phyloP scores from a whole-genome alignment of 2,329 filamentous ascomycete species.

The Ceratocystis variospora region DNA sequence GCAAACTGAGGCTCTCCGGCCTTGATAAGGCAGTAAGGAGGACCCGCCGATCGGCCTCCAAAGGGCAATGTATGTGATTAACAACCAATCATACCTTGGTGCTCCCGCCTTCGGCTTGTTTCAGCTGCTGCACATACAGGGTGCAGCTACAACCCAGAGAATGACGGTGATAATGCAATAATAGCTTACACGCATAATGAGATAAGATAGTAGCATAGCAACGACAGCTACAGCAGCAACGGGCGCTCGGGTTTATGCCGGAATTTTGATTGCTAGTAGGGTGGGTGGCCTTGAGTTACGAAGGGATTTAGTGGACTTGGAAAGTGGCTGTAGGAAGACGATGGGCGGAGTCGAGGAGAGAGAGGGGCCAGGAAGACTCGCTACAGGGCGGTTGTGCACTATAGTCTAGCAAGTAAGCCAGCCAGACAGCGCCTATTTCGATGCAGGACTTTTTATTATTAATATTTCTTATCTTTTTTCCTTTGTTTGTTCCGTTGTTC shows the following conservation, averaged over 20 bases:
- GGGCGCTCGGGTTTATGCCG: background rate
- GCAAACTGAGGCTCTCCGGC: no score
- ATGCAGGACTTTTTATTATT: background rate
- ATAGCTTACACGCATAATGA: no score
- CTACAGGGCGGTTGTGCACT: background rate
- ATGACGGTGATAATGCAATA: no score
- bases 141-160: no score
- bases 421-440: background rate
- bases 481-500: background rate
- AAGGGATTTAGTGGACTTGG: background rate
- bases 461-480: background rate
- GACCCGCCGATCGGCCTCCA: no score
- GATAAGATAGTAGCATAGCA: background rate
- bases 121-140: no score
- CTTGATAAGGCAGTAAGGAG: no score
- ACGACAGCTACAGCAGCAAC: background rate
- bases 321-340: background rate
- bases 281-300: background rate
- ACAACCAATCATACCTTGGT: no score
- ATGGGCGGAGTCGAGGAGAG: background rate
- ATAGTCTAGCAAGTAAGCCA: background rate
- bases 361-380: background rate
- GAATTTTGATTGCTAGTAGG: background rate
- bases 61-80: no score
- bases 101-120: no score